phyloP scores from a whole-genome alignment of 1,284 basidiomycete genomes.

The Taiwanofungus camphoratus region DNA sequence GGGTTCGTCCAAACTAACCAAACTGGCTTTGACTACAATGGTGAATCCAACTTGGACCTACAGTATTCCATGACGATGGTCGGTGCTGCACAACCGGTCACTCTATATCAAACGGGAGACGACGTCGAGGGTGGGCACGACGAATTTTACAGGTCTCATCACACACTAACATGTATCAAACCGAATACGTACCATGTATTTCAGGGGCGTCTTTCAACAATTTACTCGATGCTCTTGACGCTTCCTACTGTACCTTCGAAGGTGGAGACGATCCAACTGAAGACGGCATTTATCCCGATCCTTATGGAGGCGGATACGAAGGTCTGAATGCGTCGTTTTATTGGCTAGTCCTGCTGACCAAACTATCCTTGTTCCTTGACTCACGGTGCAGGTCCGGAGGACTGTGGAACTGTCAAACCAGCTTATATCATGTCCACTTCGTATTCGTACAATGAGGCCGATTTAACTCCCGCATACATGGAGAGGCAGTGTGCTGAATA shows the following conservation, averaged over 20 bases:
- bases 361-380: slow-evolving; percentile 39
- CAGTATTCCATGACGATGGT: slow-evolving; percentile 34
- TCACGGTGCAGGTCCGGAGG: slow-evolving; percentile 22
- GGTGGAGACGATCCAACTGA: slow-evolving; percentile 50
- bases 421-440: slow-evolving; percentile 52
- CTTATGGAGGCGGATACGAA: slow-evolving; percentile 35
- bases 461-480: slow-evolving; percentile 37
- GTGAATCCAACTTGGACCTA: slow-evolving; percentile 42
- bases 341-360: slow-evolving; percentile 16
- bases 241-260: slow-evolving; percentile 51
- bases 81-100: slow-evolving; percentile 28
- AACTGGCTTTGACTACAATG: slow-evolving; percentile 35
- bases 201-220: slow-evolving; percentile 40
- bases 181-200: background rate
- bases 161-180: background rate
- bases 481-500: slow-evolving; percentile 52
- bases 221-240: slow-evolving; percentile 43
- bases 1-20: slow-evolving; percentile 13
- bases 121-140: background rate
- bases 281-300: slow-evolving; percentile 23
- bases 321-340: slow-evolving; percentile 24
- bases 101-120: slow-evolving; percentile 28
- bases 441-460: slow-evolving; percentile 42
- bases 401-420: slow-evolving; percentile 31
- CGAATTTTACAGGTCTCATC: no score